Evolutionary conservation across 805 yeast genomes (phyloP), one percentile per base, ranked within the genome.

Genomic region (Saturnispora sanitii): DNA sequence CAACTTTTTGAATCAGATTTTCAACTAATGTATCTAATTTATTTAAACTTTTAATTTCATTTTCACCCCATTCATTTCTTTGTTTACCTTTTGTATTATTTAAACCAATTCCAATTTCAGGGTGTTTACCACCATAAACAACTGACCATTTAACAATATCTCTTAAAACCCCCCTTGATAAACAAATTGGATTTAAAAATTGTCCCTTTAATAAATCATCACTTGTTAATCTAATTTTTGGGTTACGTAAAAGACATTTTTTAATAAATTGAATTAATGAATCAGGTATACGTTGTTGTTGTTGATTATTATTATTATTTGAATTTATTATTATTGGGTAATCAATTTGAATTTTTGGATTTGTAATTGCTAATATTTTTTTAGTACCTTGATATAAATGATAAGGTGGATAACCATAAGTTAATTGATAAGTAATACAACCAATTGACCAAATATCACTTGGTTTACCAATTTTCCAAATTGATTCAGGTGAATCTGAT

Each of bases 371-470:
- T 55, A 79, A 65, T 29, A 86, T 66, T 45, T 95, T 65, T 53
- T 82, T 84, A 43, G 81, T 75, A 1, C 94, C 92, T 38, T 77
- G 73, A 51, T 73, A 84, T 3, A 69, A 67, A 1, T 86, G 94
- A 64, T 85, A 88, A 1, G 98, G 98, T 2, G 96, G 90, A 45
- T 72, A 71, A 0, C 96, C 96, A 52, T 92, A 94, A 7, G 88
- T 73, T 95, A 92, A 86, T 58, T 92, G 97, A 60, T 87, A 90
- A 1, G 92, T 67, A 3, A 92, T 90, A 58, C 97, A 87, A 1
- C 98, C 98, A 61, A 95, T 83, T 17, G 97, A 87, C 98, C 98
- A 92, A 13, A 92, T 79, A 62, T 92, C 98, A 2, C 96, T 82
- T 0, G 97, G 95, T 52, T 79, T 81, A 1, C 97, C 96, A 9